Conservation (phyloP, 106 monocot species). For the Amphibolis antarctica region DNA sequence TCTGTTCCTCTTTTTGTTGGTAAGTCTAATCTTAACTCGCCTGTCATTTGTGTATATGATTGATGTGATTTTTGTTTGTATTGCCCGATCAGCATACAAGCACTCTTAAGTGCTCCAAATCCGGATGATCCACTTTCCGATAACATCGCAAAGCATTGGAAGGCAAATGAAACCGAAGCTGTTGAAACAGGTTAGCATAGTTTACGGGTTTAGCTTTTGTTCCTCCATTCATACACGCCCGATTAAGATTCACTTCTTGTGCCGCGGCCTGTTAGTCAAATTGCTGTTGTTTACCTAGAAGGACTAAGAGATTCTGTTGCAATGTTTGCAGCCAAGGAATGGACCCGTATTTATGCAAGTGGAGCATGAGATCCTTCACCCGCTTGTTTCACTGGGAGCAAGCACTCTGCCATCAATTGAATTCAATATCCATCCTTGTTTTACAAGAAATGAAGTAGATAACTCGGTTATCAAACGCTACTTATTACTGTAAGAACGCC, state of each 20-base stretch:
- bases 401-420: no score
- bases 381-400: background rate
- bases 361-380: constrained; percentile 9
- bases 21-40: no score
- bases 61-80: background rate
- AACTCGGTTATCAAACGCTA: no score
- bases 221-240: no score
- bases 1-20: no score
- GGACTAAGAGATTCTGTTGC: background rate
- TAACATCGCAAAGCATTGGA: constrained; percentile 43
- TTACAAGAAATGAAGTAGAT: no score
- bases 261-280: no score
- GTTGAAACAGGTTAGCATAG: constrained; percentile 31
- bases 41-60: background rate
- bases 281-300: no score
- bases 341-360: constrained; percentile 26
- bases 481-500: no score
- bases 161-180: constrained; percentile 39
- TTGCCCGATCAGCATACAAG: constrained; percentile 20
- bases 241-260: no score
- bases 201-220: background rate
- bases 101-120: constrained; percentile 36
- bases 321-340: constrained; percentile 20
- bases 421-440: no score
- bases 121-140: constrained; percentile 43